phyloP scores from a whole-genome alignment of 768 basidiomycete species.

The Suillus americanus region DNA sequence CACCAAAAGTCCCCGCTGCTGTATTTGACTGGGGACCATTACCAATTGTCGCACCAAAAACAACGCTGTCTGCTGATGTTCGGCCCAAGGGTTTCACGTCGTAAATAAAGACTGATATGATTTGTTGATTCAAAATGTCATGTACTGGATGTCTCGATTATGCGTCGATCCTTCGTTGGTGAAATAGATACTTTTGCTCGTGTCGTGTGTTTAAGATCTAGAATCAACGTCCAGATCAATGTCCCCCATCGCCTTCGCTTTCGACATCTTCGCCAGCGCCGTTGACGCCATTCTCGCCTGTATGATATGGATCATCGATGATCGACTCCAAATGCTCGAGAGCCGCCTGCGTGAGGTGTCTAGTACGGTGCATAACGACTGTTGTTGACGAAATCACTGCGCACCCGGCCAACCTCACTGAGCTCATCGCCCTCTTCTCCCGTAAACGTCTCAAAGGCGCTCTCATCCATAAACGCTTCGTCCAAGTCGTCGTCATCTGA shows the following conservation, averaged over 20 bases:
- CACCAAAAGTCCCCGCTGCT: slow-evolving; percentile 1
- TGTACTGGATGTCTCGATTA: slow-evolving; percentile 1
- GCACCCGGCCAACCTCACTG: slow-evolving; percentile 89
- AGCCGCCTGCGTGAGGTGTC: slow-evolving; percentile 64
- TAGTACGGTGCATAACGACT: slow-evolving; percentile 86
- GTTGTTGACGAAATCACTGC: slow-evolving; percentile 82
- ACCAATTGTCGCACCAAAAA: slow-evolving; percentile 13
- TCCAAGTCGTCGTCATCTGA: slow-evolving; percentile 48
- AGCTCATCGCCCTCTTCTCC: slow-evolving; percentile 67
- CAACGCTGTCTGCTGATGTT: slow-evolving; percentile 16
- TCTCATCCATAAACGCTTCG: slow-evolving; percentile 54
- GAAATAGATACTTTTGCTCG: slow-evolving; percentile 2
- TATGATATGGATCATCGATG: slow-evolving; percentile 53
- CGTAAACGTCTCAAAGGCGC: slow-evolving; percentile 50
- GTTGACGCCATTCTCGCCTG: slow-evolving; percentile 15
- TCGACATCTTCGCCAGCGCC: slow-evolving; percentile 16
- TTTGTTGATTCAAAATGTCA: background rate
- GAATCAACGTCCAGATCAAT: background rate
- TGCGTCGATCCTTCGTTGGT: background rate
- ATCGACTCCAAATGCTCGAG: slow-evolving; percentile 83
- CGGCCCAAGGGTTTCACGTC: background rate
- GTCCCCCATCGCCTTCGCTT: slow-evolving; percentile 4
- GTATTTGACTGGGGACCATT: slow-evolving; percentile 24
- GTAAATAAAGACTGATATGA: background rate
- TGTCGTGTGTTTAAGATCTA: background rate